A percentile compares a stretch with the other conserved stretches of the same genome.
phyloP scores from a whole-genome alignment of 345 rosid genomes.

The Aurinia saxatilis region DNA sequence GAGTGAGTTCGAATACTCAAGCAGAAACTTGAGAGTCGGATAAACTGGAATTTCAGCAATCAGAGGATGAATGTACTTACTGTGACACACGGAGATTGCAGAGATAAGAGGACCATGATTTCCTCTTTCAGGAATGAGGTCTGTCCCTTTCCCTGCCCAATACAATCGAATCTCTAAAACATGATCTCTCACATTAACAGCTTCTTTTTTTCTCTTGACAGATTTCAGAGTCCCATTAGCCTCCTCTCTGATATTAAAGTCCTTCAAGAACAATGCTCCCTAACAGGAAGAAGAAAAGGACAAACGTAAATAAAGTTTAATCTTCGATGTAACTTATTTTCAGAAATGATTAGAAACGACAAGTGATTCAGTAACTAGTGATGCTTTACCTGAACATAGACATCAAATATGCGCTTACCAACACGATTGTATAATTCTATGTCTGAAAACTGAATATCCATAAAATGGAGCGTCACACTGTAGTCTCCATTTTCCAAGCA shows the following conservation, averaged over 20 bases:
- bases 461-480: slow-evolving; percentile 48
- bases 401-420: slow-evolving; percentile 51
- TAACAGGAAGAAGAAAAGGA: neutral
- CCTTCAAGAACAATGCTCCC: slow-evolving; percentile 22
- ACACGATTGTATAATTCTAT: slow-evolving; percentile 27
- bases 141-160: slow-evolving; percentile 55
- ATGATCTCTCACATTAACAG: slow-evolving; percentile 24
- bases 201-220: neutral
- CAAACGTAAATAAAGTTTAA: neutral
- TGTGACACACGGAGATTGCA: slow-evolving; percentile 44
- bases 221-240: slow-evolving; percentile 33
- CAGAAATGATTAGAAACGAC: neutral
- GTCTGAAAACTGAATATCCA: slow-evolving; percentile 49
- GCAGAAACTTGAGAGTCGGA: neutral
- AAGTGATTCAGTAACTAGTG: neutral
- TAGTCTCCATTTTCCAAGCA: slow-evolving; percentile 55
- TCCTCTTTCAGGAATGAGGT: slow-evolving; percentile 33
- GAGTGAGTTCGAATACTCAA: neutral
- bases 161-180: slow-evolving; percentile 43
- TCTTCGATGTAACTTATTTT: neutral
- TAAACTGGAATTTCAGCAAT: neutral
- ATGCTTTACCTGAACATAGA: slow-evolving; percentile 44
- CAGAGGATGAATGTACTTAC: slow-evolving; percentile 14
- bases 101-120: slow-evolving; percentile 59
- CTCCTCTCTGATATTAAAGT: slow-evolving; percentile 43